A percentile compares a stretch with the other conserved stretches of the same genome.
These are phyloP conservation scores for Parachaetomium inaequale DNA, from an alignment of 495 filamentous ascomycete genomes.

Conservation along the genomic window DNA sequence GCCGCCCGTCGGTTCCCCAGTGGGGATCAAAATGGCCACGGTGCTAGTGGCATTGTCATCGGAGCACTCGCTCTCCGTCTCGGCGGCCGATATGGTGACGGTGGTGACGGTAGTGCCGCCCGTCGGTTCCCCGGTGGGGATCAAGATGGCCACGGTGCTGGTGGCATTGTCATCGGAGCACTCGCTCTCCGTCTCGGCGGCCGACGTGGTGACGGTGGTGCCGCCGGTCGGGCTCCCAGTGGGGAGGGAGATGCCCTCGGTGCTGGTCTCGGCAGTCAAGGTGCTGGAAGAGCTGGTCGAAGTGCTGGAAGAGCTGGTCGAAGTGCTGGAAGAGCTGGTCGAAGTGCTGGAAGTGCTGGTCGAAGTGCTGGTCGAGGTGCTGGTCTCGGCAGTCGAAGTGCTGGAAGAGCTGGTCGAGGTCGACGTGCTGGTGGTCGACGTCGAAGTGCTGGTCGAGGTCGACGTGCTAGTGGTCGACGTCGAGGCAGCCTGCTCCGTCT, in stretches of 20 bases:
- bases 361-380: slow-evolving; percentile 21
- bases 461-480: slow-evolving; percentile 33
- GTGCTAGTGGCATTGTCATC: slow-evolving; percentile 8
- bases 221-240: neutral
- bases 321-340: neutral
- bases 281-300: neutral
- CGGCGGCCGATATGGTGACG: neutral
- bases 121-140: neutral
- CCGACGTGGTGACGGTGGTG: neutral
- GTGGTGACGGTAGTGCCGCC: neutral
- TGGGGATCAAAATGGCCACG: neutral
- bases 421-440: slow-evolving; percentile 12
- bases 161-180: slow-evolving; percentile 16
- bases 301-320: slow-evolving; percentile 14
- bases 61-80: neutral
- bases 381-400: slow-evolving; percentile 10
- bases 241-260: too few species aligned
- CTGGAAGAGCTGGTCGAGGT: slow-evolving; percentile 20
- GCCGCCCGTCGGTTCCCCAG: too few species aligned
- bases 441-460: slow-evolving; percentile 37
- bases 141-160: neutral
- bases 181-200: slow-evolving; percentile 15
- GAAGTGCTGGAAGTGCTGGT: slow-evolving; percentile 28
- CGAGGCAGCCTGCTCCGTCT: slow-evolving; percentile 16
- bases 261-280: slow-evolving; percentile 19